A percentile compares a stretch with the other conserved stretches of the same genome.
phyloP scores from a whole-genome alignment of 106 monocot species.

The Apostasia ramifera region DNA sequence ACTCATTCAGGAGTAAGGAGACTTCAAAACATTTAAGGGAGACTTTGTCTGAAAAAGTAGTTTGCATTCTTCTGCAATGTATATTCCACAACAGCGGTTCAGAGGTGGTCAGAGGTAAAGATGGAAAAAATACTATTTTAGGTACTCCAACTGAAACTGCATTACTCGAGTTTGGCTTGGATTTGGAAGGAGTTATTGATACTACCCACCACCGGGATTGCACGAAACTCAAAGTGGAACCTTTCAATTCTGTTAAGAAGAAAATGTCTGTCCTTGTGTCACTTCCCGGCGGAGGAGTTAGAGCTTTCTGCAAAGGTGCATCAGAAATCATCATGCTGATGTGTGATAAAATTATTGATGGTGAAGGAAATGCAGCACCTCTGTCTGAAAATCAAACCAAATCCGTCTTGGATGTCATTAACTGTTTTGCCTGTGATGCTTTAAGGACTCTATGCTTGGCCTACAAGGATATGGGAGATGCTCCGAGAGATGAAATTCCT shows the following conservation, averaged over 20 bases:
- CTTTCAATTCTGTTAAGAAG: slow-evolving; percentile 91
- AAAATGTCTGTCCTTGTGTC: slow-evolving; percentile 87
- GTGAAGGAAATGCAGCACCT: slow-evolving; percentile 36
- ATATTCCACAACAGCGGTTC: slow-evolving; percentile 75
- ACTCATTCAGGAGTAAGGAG: slow-evolving; percentile 31
- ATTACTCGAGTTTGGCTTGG: slow-evolving; percentile 76
- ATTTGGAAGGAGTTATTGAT: slow-evolving; percentile 44
- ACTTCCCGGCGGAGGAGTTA: slow-evolving; percentile 35
- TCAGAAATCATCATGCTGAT: slow-evolving; percentile 78
- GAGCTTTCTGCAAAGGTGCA: slow-evolving; percentile 89
- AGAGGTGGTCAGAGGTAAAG: slow-evolving; percentile 63
- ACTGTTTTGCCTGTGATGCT: slow-evolving; percentile 71
- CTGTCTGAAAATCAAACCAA: slow-evolving; percentile 45
- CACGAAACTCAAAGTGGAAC: slow-evolving; percentile 76
- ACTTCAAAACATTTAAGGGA: slow-evolving; percentile 37
- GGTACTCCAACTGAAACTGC: slow-evolving; percentile 97
- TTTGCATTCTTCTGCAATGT: slow-evolving; percentile 59
- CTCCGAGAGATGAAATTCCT: slow-evolving; percentile 47
- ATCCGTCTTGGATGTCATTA: slow-evolving; percentile 42
- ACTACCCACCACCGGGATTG: slow-evolving; percentile 29
- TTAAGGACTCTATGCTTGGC: slow-evolving; percentile 87
- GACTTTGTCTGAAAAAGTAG: slow-evolving; percentile 29
- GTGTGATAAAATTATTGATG: slow-evolving; percentile 65
- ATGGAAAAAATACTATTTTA: slow-evolving; percentile 52
- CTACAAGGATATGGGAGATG: slow-evolving; percentile 49